A percentile compares a stretch with the other conserved stretches of the same genome.
phyloP scores from a whole-genome alignment of 805 yeast species.

The Groenewaldozyma tartarivorans region DNA sequence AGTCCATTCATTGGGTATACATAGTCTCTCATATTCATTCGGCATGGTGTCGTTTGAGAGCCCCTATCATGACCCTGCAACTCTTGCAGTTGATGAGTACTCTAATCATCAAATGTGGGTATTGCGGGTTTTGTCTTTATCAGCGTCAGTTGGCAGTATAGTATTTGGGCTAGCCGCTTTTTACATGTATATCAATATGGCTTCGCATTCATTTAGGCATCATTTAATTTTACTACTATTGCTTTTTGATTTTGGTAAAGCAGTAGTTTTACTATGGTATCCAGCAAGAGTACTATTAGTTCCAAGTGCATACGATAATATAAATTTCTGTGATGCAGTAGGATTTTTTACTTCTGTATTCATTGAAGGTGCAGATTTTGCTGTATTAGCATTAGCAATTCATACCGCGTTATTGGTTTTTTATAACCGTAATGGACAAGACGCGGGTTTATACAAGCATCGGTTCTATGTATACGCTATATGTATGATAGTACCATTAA shows the following conservation, averaged over 20 bases:
- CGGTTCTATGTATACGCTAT: conserved; percentile 49
- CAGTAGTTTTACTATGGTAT: conserved; percentile 54
- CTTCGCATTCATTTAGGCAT: conserved; percentile 21
- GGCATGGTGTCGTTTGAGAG: too few relatives aligned
- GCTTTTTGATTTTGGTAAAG: conserved; percentile 68
- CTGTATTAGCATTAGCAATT: conserved; percentile 71
- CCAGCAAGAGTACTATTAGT: conserved; percentile 48
- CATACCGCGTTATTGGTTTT: conserved; percentile 73
- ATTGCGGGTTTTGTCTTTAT: conserved; percentile 36
- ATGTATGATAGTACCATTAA: conserved; percentile 51
- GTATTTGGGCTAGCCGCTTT: conserved; percentile 49
- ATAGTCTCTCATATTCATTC: too few relatives aligned
- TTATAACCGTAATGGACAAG: conserved; percentile 37
- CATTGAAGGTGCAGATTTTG: conserved; percentile 80
- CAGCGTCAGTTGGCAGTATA: conserved; percentile 42
- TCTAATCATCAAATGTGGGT: conserved; percentile 15
- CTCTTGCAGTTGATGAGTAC: conserved; percentile 10
- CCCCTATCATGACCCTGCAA: conserved; percentile 7
- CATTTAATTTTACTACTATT: conserved; percentile 53
- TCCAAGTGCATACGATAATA: conserved; percentile 36
- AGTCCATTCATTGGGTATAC: too few relatives aligned
- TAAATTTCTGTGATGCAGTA: conserved; percentile 48
- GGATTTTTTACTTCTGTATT: conserved; percentile 78
- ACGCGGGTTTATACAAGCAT: conserved; percentile 64
- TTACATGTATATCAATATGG: conserved; percentile 36